A percentile compares a stretch with the other conserved stretches of the same genome.
These are phyloP conservation scores for Pseudognaphalium luteoalbum DNA, from an alignment of 129 eudicot species.

Conservation along the genomic window DNA sequence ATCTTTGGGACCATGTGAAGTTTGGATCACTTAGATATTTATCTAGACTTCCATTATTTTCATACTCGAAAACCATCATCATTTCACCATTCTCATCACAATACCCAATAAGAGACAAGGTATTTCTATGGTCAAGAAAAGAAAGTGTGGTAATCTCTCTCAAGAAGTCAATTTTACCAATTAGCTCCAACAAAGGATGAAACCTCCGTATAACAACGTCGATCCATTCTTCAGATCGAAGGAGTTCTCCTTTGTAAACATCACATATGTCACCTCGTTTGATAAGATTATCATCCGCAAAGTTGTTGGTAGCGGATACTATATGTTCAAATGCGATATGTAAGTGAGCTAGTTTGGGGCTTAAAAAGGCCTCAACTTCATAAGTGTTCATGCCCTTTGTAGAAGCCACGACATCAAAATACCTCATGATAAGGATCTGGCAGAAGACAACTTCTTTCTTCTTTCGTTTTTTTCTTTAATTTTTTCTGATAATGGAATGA, in stretches of 20 bases:
- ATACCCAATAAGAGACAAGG: conserved; percentile 4
- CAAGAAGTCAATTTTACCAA: neutral
- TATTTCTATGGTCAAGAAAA: neutral
- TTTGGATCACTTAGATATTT: conserved; percentile 2
- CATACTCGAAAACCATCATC: neutral
- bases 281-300: neutral
- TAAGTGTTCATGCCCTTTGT: too few relatives aligned
- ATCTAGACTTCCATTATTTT: neutral
- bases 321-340: neutral
- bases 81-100: neutral
- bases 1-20: conserved; percentile 22
- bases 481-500: too few relatives aligned
- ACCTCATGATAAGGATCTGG: too few relatives aligned
- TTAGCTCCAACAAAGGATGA: too few relatives aligned
- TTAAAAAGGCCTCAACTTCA: neutral
- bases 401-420: too few relatives aligned
- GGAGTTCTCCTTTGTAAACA: conserved; percentile 13
- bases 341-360: neutral
- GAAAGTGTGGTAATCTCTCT: neutral
- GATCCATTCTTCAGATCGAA: neutral
- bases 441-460: too few relatives aligned
- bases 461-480: too few relatives aligned
- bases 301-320: conserved; percentile 7
- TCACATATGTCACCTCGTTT: neutral
- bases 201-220: conserved; percentile 1